Evolutionary conservation across 495 filamentous ascomycete genomes (phyloP).

Genomic region (Daldinia bambusicola): DNA sequence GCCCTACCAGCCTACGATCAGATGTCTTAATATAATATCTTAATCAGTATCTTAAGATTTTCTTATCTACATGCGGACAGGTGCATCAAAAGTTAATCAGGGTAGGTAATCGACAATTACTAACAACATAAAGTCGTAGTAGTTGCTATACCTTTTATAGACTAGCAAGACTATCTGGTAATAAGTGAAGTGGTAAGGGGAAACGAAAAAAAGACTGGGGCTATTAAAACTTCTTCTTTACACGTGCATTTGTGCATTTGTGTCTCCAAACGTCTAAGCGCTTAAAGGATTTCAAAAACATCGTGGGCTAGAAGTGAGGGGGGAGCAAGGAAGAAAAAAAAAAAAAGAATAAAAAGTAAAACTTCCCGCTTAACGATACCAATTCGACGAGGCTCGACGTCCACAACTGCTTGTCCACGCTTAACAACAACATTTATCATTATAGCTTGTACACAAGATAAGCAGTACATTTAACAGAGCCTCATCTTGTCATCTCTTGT

Average conservation of each 20-base stretch:
- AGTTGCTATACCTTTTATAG: conserved; percentile 7
- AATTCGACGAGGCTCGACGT: background rate
- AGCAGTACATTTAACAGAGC: conserved; percentile 43
- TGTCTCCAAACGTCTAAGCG: background rate
- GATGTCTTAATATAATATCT: conserved; percentile 2
- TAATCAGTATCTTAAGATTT: conserved; percentile 13
- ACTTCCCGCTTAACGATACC: too few species aligned
- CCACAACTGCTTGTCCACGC: background rate
- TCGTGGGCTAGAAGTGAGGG: too few species aligned
- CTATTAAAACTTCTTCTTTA: conserved; percentile 4
- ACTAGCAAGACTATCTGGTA: background rate
- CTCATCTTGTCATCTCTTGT: conserved; percentile 49
- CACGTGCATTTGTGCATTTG: background rate
- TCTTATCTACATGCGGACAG: background rate
- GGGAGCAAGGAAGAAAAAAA: too few species aligned
- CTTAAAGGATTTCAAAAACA: too few species aligned
- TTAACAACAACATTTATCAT: background rate
- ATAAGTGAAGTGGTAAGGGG: conserved; percentile 3
- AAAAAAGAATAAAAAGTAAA: too few species aligned
- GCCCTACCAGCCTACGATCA: background rate
- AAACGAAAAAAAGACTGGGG: conserved; percentile 1
- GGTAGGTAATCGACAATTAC: background rate
- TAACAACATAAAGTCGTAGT: conserved; percentile 5
- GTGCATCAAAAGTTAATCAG: background rate
- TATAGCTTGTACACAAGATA: conserved; percentile 32